Evolutionary conservation across 192 early-diverging fungal genomes (phyloP).

Genomic region (Paraglomus occultum): DNA sequence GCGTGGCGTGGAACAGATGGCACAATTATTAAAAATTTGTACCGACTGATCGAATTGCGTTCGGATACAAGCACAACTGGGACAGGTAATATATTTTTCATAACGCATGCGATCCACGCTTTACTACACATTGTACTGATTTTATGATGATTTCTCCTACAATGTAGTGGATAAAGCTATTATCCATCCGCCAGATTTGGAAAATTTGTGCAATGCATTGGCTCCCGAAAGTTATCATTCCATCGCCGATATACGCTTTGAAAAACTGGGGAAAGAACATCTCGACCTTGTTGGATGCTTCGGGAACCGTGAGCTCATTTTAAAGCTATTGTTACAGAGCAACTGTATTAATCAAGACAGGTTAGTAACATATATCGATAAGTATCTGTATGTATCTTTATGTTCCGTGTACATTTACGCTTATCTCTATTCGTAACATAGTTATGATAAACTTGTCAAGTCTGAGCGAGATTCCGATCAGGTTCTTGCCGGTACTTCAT

Average conservation of each 20-base stretch:
- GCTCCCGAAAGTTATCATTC: conserved; percentile 16
- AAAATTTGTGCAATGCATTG: conserved; percentile 27
- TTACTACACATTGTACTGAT: no score
- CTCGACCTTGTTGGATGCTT: conserved; percentile 19
- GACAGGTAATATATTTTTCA: no score
- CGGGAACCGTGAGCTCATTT: conserved; percentile 24
- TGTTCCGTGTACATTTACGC: no score
- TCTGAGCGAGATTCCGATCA: no score
- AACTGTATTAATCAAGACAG: neutral
- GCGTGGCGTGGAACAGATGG: no score
- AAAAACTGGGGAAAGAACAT: neutral
- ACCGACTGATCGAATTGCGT: no score
- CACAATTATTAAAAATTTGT: no score
- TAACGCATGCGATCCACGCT: no score
- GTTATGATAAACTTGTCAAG: no score
- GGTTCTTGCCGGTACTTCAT: neutral
- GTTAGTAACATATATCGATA: neutral
- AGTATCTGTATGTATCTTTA: no score
- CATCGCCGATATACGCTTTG: conserved; percentile 15
- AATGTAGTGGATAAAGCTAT: conserved; percentile 29
- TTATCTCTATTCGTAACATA: no score
- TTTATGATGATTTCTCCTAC: neutral
- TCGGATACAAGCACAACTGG: no score
- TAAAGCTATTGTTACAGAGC: conserved; percentile 13
- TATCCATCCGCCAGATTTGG: neutral